Percentiles rank a stretch among this genome's conserved stretches.
Conservation (phyloP, 1,139 yeast genomes). For the Lodderomyces margitis region DNA sequence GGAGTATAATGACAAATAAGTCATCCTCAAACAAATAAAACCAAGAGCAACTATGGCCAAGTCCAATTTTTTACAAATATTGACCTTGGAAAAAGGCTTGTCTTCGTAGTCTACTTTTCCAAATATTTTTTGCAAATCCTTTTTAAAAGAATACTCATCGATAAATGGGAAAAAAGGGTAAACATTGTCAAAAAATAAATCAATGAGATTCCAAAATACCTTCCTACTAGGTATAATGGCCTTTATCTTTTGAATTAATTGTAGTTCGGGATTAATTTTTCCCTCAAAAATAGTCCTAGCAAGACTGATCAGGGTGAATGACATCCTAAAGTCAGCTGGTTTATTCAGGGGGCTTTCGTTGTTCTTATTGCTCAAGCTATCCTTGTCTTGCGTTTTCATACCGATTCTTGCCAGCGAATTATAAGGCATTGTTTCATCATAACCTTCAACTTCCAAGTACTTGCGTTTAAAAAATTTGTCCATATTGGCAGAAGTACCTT, state of each 20-base stretch:
- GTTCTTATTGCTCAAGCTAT: background rate
- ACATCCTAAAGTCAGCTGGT: constrained; percentile 5
- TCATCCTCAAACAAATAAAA: constrained; percentile 26
- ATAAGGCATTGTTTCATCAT: constrained; percentile 34
- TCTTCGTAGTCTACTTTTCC: constrained; percentile 24
- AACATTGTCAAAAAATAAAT: constrained; percentile 24
- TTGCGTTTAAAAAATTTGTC: constrained; percentile 31
- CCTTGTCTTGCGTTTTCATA: background rate
- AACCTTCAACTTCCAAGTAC: constrained; percentile 34
- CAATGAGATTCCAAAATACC: constrained; percentile 27
- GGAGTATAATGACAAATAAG: constrained; percentile 30
- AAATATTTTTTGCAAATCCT: constrained; percentile 21
- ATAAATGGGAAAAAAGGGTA: constrained; percentile 30
- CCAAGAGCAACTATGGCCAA: constrained; percentile 31
- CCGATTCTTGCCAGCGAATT: constrained; percentile 9
- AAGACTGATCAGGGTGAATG: constrained; percentile 10
- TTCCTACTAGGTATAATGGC: constrained; percentile 26
- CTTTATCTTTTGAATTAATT: constrained; percentile 25
- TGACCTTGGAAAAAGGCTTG: constrained; percentile 14
- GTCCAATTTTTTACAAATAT: constrained; percentile 28
- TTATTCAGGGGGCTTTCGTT: constrained; percentile 13
- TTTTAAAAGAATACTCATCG: constrained; percentile 25
- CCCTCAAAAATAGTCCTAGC: constrained; percentile 22
- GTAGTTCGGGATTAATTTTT: constrained; percentile 23
- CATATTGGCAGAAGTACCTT: constrained; percentile 3